Evolutionary conservation across 768 basidiomycete genomes (phyloP).

Genomic region (Neoboletus subvelutipes): DNA sequence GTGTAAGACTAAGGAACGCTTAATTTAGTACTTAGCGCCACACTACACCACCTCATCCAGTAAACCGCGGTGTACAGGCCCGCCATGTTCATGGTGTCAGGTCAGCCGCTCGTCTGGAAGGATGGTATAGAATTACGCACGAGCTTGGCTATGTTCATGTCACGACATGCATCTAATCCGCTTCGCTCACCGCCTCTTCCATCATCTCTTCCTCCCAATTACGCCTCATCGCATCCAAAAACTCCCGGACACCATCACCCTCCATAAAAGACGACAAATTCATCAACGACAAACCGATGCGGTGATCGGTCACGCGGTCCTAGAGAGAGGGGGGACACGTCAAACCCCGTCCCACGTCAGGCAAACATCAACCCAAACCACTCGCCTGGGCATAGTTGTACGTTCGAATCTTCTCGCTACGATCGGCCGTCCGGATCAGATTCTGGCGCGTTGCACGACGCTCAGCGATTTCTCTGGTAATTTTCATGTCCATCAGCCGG

Average conservation of each 20-base stretch:
- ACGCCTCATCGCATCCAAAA: slow-evolving; percentile 56
- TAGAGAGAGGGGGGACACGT: slow-evolving; percentile 32
- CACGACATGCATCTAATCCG: slow-evolving; percentile 4
- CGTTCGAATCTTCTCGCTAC: slow-evolving; percentile 94
- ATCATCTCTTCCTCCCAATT: slow-evolving; percentile 55
- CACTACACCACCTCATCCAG: too few relatives aligned
- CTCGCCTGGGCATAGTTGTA: slow-evolving; percentile 88
- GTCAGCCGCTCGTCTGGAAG: too few relatives aligned
- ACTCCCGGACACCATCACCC: slow-evolving; percentile 57
- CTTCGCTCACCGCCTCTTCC: slow-evolving; percentile 47
- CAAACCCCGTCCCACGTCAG: too few relatives aligned
- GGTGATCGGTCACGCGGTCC: slow-evolving; percentile 93
- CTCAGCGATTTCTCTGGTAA: slow-evolving; percentile 66
- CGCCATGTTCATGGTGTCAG: too few relatives aligned
- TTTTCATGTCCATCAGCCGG: slow-evolving; percentile 78
- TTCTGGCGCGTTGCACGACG: slow-evolving; percentile 67
- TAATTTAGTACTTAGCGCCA: too few relatives aligned
- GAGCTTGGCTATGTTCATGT: too few relatives aligned
- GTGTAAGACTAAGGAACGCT: too few relatives aligned
- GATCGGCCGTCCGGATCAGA: slow-evolving; percentile 78
- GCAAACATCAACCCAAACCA: not conserved
- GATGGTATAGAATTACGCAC: too few relatives aligned
- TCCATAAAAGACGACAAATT: slow-evolving; percentile 67
- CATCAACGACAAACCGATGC: slow-evolving; percentile 74
- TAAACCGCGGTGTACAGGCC: too few relatives aligned